Conservation (phyloP, 805 yeast genomes). For the Kazachstania viticola region DNA sequence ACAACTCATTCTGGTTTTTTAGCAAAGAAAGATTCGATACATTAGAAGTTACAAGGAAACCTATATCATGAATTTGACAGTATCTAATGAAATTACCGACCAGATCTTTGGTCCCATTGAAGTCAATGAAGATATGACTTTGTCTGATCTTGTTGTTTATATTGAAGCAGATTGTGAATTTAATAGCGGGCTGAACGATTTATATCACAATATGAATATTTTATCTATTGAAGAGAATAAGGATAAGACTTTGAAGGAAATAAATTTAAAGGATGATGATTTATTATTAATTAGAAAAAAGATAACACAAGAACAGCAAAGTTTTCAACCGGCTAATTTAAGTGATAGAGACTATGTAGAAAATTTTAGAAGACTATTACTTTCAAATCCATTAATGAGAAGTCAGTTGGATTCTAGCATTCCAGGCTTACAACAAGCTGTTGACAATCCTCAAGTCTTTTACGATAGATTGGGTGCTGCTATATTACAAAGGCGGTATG, state of each 20-base stretch:
- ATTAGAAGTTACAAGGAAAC: no score
- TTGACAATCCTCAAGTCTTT: slow-evolving; percentile 41
- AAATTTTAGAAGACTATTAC: slow-evolving; percentile 36
- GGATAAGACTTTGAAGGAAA: slow-evolving; percentile 31
- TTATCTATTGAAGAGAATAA: slow-evolving; percentile 21
- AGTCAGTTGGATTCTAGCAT: slow-evolving; percentile 28
- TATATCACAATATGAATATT: slow-evolving; percentile 36
- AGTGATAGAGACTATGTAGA: slow-evolving; percentile 30
- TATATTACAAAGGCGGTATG: slow-evolving; percentile 25
- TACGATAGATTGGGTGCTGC: slow-evolving; percentile 29
- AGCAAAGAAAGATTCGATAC: not conserved
- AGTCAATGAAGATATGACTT: slow-evolving; percentile 48
- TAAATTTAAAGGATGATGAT: slow-evolving; percentile 47
- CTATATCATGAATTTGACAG: slow-evolving; percentile 45
- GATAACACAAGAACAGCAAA: slow-evolving; percentile 1
- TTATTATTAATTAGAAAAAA: slow-evolving; percentile 35
- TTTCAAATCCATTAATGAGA: slow-evolving; percentile 31
- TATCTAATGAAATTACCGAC: slow-evolving; percentile 40
- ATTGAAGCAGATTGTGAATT: slow-evolving; percentile 59
- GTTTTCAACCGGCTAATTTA: slow-evolving; percentile 1
- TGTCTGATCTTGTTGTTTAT: slow-evolving; percentile 62
- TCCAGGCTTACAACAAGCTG: slow-evolving; percentile 37
- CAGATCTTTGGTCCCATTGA: slow-evolving; percentile 42
- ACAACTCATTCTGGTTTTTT: no score
- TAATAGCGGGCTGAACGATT: slow-evolving; percentile 33